Base-by-base conservation (phyloP, 139 green algal species). In the Micractinium conductrix region DNA sequence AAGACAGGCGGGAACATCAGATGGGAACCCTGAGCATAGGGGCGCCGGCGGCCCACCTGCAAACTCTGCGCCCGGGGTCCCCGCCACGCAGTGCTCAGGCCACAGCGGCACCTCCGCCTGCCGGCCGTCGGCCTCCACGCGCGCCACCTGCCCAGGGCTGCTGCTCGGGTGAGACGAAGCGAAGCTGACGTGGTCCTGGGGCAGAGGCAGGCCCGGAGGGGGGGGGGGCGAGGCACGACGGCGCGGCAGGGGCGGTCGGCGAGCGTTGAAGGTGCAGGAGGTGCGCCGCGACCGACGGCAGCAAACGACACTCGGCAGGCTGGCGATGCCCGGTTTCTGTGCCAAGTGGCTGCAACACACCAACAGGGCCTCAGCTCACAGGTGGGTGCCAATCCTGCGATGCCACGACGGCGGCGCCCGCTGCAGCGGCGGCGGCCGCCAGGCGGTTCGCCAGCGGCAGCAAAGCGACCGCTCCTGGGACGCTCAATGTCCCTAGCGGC, bases 21-120 rank as follows among this genome's bases (percentile, higher is more conserved):
- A 6, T 30, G 63, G 4, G 40, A 35, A 35, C 12, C 60, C 9
- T 40, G 17, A 28, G 35, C 44, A 19, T 35, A 44, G 2, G 58
- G 24, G 4, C 26, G 26, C 16, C 35, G 10, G 14, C 17, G 38
- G 26, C 48, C 4, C 35, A 69, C 76, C 76, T 44, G 76, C 76
- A 58, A 82, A 73, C 55, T 89, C 73, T 0, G 85, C 73, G 7
- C 85, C 80, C 5, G 33, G 5, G 50, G 35, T 80, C 40, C 80
- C 80, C 0, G 48, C 63, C 50, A 87, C 63, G 48, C 85, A 89
- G 73, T 89, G 85, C 76, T 33, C 38, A 55, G 58, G 58, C 38
- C 72, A 82, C 28, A 82, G 76, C 38, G 26, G 30, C 2, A 82
- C 14, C 14, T 67, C 38, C 26, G 42, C 3, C 19, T 21, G 44